Conservation (phyloP, 2,329 filamentous ascomycete genomes). For the Pseudocercospora musae region DNA sequence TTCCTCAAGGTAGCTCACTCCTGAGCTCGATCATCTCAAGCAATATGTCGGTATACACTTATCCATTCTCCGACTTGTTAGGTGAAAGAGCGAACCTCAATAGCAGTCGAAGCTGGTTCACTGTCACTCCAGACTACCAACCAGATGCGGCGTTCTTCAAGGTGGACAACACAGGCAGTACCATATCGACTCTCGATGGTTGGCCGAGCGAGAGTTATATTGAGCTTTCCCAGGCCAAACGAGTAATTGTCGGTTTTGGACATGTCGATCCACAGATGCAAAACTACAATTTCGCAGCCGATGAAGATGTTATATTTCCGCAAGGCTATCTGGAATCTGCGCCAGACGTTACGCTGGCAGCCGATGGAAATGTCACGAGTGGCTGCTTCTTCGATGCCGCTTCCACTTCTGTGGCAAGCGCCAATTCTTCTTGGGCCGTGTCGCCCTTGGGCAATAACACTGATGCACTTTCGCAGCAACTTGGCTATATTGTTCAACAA, state of each 20-base stretch:
- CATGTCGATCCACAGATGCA: slow-evolving; percentile 56
- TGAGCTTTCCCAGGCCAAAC: slow-evolving; percentile 50
- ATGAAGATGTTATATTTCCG: slow-evolving; percentile 53
- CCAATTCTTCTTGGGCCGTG: slow-evolving; percentile 55
- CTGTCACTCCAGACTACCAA: slow-evolving; percentile 39
- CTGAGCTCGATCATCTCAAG: slow-evolving; percentile 49
- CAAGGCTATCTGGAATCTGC: slow-evolving; percentile 43
- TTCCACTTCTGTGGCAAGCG: slow-evolving; percentile 40
- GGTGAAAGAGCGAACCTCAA: slow-evolving; percentile 57
- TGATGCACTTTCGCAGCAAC: not conserved
- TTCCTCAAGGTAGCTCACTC: slow-evolving; percentile 46
- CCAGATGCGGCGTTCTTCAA: slow-evolving; percentile 55
- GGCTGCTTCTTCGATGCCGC: slow-evolving; percentile 55
- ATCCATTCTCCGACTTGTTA: slow-evolving; percentile 50
- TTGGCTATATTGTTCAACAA: slow-evolving; percentile 27
- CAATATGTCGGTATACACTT: slow-evolving; percentile 52
- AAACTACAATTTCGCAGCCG: slow-evolving; percentile 53
- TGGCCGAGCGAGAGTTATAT: slow-evolving; percentile 63
- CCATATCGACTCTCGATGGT: slow-evolving; percentile 52
- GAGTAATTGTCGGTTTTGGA: slow-evolving; percentile 57
- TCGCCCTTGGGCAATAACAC: slow-evolving; percentile 26
- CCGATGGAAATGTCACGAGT: slow-evolving; percentile 43
- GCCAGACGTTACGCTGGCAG: slow-evolving; percentile 35
- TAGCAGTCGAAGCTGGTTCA: slow-evolving; percentile 52
- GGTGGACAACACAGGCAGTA: slow-evolving; percentile 35